Base-by-base conservation (phyloP, 2,329 filamentous ascomycete genomes). In the Diaporthe batatas region DNA sequence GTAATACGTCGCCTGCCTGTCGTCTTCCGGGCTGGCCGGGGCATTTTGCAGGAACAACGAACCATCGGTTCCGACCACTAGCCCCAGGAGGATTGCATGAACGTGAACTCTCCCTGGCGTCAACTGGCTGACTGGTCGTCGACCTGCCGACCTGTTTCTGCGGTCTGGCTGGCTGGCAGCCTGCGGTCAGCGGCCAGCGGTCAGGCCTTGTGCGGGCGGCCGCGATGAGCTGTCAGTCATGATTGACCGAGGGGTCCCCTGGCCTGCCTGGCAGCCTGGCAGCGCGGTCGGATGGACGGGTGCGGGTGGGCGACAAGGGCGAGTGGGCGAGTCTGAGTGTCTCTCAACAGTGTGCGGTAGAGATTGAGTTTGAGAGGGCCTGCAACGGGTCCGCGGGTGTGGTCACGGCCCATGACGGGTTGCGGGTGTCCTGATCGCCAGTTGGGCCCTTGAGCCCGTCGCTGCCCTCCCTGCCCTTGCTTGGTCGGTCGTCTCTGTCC, bases 181-280 rank as follows among this genome's bases (percentile, higher is more conserved):
- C 36, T 14, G 36, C 36, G 36, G 36, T 39, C 36, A 39, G 34
- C 34, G 34, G 34, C 10, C 34, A 36, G 36, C 57, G 32, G 57
- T 32, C 36, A 47, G 42, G 59, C 59, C 44, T 51, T 11, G 59
- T 21, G 44, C 62, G n/a, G 62, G 62, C 44, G 44, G 44, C 62
- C 44, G 62, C 62, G 62, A 65, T 65, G 62, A 65, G 62, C 62
- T 65, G 62, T 65, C 62, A 34, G 62, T 65, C 42, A 12, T 36
- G 44, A 65, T 51, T 36, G 44, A 65, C n/a, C 44, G 62, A 65
- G 32, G 59, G 59, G 59, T 34, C 21, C 59, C 29, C 29, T 29
- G 29, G 29, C 29, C 29, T 29, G 29, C 29, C 29, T 29, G 29
- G 29, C n/a, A 29, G 29, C 29, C 36, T 39, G 36, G 36, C 36